Conservation (phyloP, 2,329 filamentous ascomycete genomes). For the Rutstroemia sp. region DNA sequence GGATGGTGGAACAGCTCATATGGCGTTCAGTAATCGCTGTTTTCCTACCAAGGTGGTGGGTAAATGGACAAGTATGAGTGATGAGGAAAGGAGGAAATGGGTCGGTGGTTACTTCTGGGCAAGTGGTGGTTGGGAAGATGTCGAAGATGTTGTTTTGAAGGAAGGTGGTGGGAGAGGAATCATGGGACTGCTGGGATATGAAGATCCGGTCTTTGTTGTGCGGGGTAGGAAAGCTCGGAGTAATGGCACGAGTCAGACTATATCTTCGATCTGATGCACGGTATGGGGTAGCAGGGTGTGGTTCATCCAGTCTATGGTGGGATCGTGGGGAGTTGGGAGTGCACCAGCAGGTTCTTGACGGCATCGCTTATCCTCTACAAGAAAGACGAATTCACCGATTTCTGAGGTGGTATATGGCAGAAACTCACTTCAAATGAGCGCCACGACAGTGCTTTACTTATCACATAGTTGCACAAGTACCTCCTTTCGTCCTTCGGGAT, state of each 20-base stretch:
- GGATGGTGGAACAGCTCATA: conserved; percentile 38
- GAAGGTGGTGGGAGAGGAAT: conserved; percentile 28
- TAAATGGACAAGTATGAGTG: conserved; percentile 38
- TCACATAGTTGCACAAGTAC: no score
- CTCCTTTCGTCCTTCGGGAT: no score
- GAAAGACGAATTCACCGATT: no score
- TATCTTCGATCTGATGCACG: background rate
- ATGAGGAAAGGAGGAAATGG: conserved; percentile 39
- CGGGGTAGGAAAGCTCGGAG: conserved; percentile 23
- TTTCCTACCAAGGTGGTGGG: conserved; percentile 45
- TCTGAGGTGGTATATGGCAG: no score
- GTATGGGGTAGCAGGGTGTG: background rate
- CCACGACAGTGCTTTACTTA: no score
- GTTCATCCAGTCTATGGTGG: no score
- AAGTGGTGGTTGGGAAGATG: conserved; percentile 40
- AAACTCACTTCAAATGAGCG: no score
- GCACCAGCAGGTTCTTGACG: no score
- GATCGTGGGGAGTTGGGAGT: no score
- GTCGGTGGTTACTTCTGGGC: conserved; percentile 43
- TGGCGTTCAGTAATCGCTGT: conserved; percentile 43
- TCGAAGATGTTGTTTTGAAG: conserved; percentile 45
- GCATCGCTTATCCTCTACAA: no score
- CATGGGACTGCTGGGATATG: conserved; percentile 3
- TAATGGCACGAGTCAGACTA: background rate
- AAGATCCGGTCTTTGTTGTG: conserved; percentile 39